A percentile compares a stretch with the other conserved stretches of the same genome.
Evolutionary conservation across 176 grass and related monocot species (phyloP).

Genomic region (Alloteropsis semialata): DNA sequence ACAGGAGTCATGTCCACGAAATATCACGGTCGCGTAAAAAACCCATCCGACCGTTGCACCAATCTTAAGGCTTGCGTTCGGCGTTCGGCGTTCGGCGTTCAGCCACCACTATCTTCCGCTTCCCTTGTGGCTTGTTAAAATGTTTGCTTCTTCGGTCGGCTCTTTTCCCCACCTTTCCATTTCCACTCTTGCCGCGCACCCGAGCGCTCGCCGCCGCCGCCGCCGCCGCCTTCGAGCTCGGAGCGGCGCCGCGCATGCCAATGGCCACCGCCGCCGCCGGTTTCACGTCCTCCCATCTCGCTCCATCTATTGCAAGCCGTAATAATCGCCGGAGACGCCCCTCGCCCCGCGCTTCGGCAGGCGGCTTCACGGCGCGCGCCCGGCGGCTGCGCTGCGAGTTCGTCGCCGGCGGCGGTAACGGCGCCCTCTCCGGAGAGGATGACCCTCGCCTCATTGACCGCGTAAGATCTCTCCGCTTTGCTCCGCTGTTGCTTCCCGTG

Average conservation of each 20-base stretch:
- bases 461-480: slow-evolving; percentile 30
- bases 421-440: slow-evolving; percentile 64
- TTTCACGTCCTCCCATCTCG: background rate
- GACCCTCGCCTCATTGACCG: slow-evolving; percentile 63
- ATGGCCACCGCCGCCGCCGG: slow-evolving; percentile 18
- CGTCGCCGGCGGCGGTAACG: slow-evolving; percentile 70
- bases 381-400: slow-evolving; percentile 69
- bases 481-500: background rate
- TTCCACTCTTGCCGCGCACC: background rate
- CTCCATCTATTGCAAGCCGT: background rate
- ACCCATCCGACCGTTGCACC: background rate
- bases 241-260: background rate
- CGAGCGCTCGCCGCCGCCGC: background rate
- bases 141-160: background rate
- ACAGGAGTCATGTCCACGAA: background rate
- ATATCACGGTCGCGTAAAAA: background rate
- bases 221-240: slow-evolving; percentile 14
- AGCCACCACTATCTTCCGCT: background rate
- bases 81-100: background rate
- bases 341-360: slow-evolving; percentile 23
- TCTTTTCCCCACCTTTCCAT: background rate
- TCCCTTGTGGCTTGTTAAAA: background rate
- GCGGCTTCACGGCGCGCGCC: background rate
- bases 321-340: slow-evolving; percentile 1
- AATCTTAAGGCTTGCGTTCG: background rate